Conservation (phyloP, 495 filamentous ascomycete species). For the Aspergillus sclerotiicarbonarius region DNA sequence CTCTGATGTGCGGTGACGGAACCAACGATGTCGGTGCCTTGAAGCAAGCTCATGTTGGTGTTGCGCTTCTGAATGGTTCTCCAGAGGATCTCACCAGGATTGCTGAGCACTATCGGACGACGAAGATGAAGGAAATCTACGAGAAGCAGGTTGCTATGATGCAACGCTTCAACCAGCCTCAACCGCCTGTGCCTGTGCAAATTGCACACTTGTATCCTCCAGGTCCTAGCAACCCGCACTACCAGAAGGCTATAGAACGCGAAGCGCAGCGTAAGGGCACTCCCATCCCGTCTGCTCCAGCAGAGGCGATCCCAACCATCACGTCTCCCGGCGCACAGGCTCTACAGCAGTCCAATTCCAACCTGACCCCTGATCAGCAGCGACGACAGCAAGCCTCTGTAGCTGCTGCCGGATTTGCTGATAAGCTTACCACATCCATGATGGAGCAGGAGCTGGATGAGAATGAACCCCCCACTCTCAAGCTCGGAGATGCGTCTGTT, state of each 20-base stretch:
- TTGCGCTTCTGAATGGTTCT: slow-evolving; percentile 93
- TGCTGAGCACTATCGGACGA: slow-evolving; percentile 85
- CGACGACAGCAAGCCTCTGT: slow-evolving; percentile 62
- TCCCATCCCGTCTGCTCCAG: slow-evolving; percentile 36
- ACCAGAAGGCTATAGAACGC: slow-evolving; percentile 84
- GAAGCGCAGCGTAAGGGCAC: slow-evolving; percentile 73
- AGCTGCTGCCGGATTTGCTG: slow-evolving; percentile 75
- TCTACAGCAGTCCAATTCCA: slow-evolving; percentile 55
- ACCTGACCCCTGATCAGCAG: slow-evolving; percentile 53
- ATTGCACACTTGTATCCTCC: slow-evolving; percentile 96
- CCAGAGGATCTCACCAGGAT: slow-evolving; percentile 88
- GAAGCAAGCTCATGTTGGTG: slow-evolving; percentile 97
- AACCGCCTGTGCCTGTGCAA: slow-evolving; percentile 80
- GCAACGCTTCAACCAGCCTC: slow-evolving; percentile 86
- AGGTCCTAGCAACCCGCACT: slow-evolving; percentile 90
- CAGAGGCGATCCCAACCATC: slow-evolving; percentile 64
- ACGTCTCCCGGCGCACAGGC: slow-evolving; percentile 70
- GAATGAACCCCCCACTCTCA: slow-evolving; percentile 90
- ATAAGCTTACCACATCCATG: slow-evolving; percentile 83
- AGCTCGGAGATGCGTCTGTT: slow-evolving; percentile 95
- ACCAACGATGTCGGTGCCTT: slow-evolving; percentile 98
- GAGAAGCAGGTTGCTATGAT: slow-evolving; percentile 92
- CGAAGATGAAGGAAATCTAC: slow-evolving; percentile 98
- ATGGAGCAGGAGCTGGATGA: slow-evolving; percentile 88
- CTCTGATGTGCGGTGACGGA: slow-evolving; percentile 97